A percentile compares a stretch with the other conserved stretches of the same genome.
Conservation (phyloP, 139 green algal species). For the Raphidocelis subcapitata region DNA sequence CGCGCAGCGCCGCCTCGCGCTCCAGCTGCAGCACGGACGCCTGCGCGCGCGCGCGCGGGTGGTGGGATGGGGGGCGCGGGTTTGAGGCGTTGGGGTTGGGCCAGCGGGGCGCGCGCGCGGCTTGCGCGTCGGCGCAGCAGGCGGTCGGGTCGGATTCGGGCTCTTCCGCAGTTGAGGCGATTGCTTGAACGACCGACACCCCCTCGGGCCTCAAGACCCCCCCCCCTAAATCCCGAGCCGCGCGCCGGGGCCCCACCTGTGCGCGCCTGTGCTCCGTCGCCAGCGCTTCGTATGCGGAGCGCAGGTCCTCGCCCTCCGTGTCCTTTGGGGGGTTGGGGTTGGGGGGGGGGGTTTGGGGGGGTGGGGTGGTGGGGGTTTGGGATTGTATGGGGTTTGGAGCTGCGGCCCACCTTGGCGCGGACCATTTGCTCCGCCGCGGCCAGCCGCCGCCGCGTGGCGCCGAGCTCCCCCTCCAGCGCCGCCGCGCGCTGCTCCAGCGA, state of each 20-base stretch:
- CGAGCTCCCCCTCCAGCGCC: constrained; percentile 23
- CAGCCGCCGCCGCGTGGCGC: constrained; percentile 13
- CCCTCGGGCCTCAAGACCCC: no score
- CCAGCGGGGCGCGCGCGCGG: no score
- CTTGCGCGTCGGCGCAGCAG: no score
- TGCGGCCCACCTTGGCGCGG: constrained; percentile 46
- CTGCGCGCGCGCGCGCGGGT: background rate
- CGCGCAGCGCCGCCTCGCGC: constrained; percentile 49
- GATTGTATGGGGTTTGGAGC: no score
- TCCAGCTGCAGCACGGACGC: constrained; percentile 45
- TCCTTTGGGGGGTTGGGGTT: no score
- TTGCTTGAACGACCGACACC: no score
- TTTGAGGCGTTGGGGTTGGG: no score
- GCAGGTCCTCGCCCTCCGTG: constrained; percentile 60
- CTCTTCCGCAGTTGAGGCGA: no score
- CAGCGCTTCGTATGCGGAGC: constrained; percentile 55
- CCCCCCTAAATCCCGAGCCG: no score
- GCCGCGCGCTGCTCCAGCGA: constrained; percentile 19
- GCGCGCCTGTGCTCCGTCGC: constrained; percentile 44
- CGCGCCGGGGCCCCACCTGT: background rate
- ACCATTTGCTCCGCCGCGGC: constrained; percentile 44
- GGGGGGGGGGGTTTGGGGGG: no score
- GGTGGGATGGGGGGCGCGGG: background rate
- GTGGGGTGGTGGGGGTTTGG: no score
- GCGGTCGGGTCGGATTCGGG: no score